phyloP scores from a whole-genome alignment of 768 basidiomycete genomes.

The Phanerochaete carnosa region DNA sequence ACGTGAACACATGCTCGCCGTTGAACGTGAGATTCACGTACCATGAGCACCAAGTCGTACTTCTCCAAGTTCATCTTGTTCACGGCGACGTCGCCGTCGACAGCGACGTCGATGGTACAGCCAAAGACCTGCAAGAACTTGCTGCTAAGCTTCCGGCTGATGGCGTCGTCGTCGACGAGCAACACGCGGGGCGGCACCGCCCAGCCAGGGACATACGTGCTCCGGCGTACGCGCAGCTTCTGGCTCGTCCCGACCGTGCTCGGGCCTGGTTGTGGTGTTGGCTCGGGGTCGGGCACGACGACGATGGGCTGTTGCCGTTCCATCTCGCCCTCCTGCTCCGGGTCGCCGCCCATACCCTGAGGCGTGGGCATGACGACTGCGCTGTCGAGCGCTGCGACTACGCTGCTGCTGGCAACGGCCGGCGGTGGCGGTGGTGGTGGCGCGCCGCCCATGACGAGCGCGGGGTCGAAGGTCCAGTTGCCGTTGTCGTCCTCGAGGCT shows the following conservation, averaged over 20 bases:
- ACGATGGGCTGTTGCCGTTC: slow-evolving; percentile 21
- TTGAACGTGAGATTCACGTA: slow-evolving; percentile 30
- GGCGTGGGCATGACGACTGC: slow-evolving; percentile 27
- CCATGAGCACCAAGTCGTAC: slow-evolving; percentile 96
- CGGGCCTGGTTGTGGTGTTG: slow-evolving; percentile 13
- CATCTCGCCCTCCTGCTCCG: slow-evolving; percentile 24
- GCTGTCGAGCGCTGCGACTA: slow-evolving; percentile 2
- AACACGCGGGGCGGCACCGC: slow-evolving; percentile 87
- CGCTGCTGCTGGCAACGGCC: not conserved
- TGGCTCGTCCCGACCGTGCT: slow-evolving; percentile 18
- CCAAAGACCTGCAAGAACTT: slow-evolving; percentile 97
- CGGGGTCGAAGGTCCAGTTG: slow-evolving; percentile 58
- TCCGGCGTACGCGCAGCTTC: slow-evolving; percentile 66
- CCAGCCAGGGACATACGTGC: slow-evolving; percentile 87
- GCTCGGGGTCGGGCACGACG: not conserved
- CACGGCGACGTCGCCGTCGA: slow-evolving; percentile 89
- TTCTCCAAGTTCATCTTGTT: slow-evolving; percentile 96
- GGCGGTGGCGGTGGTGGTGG: not conserved
- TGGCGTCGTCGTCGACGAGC: slow-evolving; percentile 93
- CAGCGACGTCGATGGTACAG: slow-evolving; percentile 90
- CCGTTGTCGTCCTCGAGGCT: slow-evolving; percentile 48
- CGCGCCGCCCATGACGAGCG: slow-evolving; percentile 17
- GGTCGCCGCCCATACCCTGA: slow-evolving; percentile 27
- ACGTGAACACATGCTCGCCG: not conserved
- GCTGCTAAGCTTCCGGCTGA: slow-evolving; percentile 82